Conservation (phyloP, 2,329 filamentous ascomycete genomes). For the Incumbomyces lentus region DNA sequence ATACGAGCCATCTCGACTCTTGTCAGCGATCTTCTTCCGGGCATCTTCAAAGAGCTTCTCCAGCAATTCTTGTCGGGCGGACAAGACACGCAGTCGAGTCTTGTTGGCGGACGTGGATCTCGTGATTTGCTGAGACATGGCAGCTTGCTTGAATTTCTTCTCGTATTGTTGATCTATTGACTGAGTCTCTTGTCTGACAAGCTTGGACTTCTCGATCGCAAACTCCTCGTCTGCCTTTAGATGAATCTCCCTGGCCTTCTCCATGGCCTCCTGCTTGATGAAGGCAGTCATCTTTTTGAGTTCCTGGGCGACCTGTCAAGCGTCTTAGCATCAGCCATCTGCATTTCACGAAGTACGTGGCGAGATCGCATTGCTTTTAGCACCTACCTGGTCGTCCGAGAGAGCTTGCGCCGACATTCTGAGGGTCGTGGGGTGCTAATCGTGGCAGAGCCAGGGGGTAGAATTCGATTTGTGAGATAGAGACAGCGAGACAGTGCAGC, state of each 20-base stretch:
- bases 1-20: constrained; percentile 65
- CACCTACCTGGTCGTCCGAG: constrained; percentile 84
- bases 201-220: constrained; percentile 96
- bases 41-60: constrained; percentile 80
- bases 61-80: constrained; percentile 78
- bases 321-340: constrained; percentile 4
- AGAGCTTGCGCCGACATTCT: constrained; percentile 93
- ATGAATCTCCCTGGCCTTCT: constrained; percentile 94
- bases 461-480: too few relatives aligned
- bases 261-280: constrained; percentile 95
- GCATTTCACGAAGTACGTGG: neutral
- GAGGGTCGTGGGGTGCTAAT: constrained; percentile 27
- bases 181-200: constrained; percentile 88
- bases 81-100: constrained; percentile 79
- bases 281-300: constrained; percentile 99
- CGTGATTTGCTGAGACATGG: constrained; percentile 98
- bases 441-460: neutral
- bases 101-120: constrained; percentile 94
- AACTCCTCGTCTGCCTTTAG: constrained; percentile 99
- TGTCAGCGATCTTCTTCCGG: constrained; percentile 57
- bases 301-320: constrained; percentile 79
- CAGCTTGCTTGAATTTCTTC: constrained; percentile 98
- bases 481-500: neutral
- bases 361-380: neutral
- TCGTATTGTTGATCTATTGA: constrained; percentile 87